Percentiles rank a stretch among this genome's conserved stretches.
These are phyloP conservation scores for Pugionium dolabratum DNA, from an alignment of 345 rosid genomes.

Conservation along the genomic window DNA sequence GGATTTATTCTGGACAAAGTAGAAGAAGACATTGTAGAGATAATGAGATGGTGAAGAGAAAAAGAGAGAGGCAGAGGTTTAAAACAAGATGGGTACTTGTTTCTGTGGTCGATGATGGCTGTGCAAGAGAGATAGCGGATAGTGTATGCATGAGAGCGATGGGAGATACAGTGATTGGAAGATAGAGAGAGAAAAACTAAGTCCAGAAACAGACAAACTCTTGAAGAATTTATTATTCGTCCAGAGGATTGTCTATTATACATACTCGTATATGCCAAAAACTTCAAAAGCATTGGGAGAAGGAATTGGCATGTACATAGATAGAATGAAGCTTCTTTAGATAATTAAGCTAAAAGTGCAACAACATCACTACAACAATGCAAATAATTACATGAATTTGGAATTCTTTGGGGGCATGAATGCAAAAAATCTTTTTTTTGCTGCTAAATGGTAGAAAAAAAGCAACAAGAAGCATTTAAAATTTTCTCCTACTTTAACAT, in stretches of 20 bases:
- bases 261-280: not conserved
- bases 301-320: not conserved
- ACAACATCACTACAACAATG: not conserved
- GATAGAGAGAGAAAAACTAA: conserved; percentile 25
- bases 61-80: conserved; percentile 34
- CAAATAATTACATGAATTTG: not conserved
- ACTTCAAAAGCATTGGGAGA: conserved; percentile 13
- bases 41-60: conserved; percentile 26
- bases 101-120: conserved; percentile 39
- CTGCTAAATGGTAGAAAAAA: not conserved
- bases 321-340: no score
- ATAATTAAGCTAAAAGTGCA: not conserved
- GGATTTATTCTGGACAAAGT: conserved; percentile 29
- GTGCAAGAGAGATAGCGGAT: conserved; percentile 40
- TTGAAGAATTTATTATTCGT: conserved; percentile 30
- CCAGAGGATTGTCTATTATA: conserved; percentile 30
- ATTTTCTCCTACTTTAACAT: no score
- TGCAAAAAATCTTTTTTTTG: no score
- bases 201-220: conserved; percentile 40
- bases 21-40: conserved; percentile 40
- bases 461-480: not conserved
- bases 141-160: conserved; percentile 44
- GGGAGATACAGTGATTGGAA: conserved; percentile 34
- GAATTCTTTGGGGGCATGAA: no score
- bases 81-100: conserved; percentile 31